A percentile compares a stretch with the other conserved stretches of the same genome.
These are phyloP conservation scores for Pestalotiopsis sp. DNA, from an alignment of 2,329 filamentous ascomycete species.

Conservation along the genomic window DNA sequence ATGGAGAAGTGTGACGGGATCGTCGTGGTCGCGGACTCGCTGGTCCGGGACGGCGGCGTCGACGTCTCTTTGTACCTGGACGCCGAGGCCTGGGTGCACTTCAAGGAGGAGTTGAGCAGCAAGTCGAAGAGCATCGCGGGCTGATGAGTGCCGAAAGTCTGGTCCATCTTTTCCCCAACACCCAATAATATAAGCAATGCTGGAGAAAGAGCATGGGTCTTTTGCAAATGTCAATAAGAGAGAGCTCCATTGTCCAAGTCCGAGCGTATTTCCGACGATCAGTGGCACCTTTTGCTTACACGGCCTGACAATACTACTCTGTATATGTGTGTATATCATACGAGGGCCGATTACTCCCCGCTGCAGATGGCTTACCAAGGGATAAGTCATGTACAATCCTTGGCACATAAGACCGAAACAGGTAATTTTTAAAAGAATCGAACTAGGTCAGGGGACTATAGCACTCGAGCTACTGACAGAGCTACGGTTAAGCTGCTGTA, in stretches of 20 bases:
- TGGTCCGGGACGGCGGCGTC: constrained; percentile 28
- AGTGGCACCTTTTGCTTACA: neutral
- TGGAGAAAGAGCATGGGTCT: neutral
- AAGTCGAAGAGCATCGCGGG: neutral
- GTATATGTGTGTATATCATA: neutral
- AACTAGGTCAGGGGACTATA: neutral
- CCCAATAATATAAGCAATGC: neutral
- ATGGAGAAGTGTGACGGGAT: constrained; percentile 46
- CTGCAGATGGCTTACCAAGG: neutral
- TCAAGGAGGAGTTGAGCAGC: neutral
- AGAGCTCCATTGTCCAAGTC: neutral
- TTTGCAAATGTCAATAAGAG: neutral
- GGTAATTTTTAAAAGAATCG: neutral
- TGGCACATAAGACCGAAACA: neutral
- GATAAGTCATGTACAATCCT: neutral
- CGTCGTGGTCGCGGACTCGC: constrained; percentile 41
- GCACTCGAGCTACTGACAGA: neutral
- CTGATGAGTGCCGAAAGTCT: neutral
- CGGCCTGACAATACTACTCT: neutral
- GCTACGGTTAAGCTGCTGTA: neutral
- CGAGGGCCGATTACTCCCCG: neutral
- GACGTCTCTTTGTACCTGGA: constrained; percentile 38
- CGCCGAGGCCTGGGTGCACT: constrained; percentile 19
- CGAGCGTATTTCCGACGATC: neutral
- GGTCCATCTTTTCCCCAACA: neutral